Evolutionary conservation across 805 yeast species (phyloP).

Genomic region (Kodamaea lidongshanica): DNA sequence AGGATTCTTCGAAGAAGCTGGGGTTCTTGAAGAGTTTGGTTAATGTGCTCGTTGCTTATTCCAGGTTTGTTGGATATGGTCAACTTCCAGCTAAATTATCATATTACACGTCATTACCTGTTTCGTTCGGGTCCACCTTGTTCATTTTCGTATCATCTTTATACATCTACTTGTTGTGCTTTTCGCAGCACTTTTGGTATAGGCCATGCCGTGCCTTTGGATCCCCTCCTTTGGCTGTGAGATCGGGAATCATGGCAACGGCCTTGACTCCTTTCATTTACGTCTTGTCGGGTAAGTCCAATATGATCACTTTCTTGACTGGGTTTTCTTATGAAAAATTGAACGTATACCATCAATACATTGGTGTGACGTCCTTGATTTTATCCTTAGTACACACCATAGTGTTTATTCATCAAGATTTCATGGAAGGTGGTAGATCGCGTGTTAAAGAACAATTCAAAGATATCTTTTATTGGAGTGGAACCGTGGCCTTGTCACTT

Average conservation of each 20-base stretch:
- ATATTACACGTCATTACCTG: constrained; percentile 27
- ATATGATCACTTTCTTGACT: constrained; percentile 42
- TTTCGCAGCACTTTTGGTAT: constrained; percentile 46
- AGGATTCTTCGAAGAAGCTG: constrained; percentile 5
- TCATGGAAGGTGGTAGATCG: constrained; percentile 44
- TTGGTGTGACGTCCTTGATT: constrained; percentile 36
- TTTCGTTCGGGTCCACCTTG: constrained; percentile 31
- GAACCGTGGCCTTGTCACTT: constrained; percentile 45
- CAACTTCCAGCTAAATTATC: constrained; percentile 22
- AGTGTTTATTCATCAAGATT: constrained; percentile 43
- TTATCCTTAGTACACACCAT: constrained; percentile 45
- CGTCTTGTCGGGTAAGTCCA: constrained; percentile 48
- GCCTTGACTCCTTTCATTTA: constrained; percentile 47
- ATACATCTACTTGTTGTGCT: constrained; percentile 33
- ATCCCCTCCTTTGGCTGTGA: constrained; percentile 50
- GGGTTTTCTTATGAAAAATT: constrained; percentile 53
- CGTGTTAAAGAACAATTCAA: constrained; percentile 14
- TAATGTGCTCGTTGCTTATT: constrained; percentile 28
- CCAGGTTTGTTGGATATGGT: constrained; percentile 29
- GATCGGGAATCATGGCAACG: constrained; percentile 47
- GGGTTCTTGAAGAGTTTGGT: constrained; percentile 14
- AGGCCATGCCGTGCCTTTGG: constrained; percentile 51
- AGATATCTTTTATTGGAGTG: constrained; percentile 28
- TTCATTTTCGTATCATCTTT: constrained; percentile 30
- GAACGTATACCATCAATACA: constrained; percentile 46